Evolutionary conservation across 768 basidiomycete species (phyloP), one percentile per base, ranked within the genome.

Genomic region (Russula vinacea): DNA sequence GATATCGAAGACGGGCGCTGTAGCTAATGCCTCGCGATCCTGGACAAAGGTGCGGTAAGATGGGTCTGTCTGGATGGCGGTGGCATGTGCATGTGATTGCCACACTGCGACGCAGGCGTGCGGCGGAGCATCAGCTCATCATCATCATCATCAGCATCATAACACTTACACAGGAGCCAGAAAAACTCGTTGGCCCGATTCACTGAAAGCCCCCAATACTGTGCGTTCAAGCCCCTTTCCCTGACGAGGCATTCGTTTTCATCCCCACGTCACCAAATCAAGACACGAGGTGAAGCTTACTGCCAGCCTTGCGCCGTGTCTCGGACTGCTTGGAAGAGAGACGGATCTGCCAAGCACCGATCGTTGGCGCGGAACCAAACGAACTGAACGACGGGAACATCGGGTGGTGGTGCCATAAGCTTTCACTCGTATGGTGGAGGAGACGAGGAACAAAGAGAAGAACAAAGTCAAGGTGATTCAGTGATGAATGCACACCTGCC

Each of bases 111-210:
- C n/a, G n/a, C n/a, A n/a, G n/a, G n/a, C n/a, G n/a, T n/a, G n/a
- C n/a, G n/a, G n/a, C n/a, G n/a, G n/a, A n/a, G n/a, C n/a, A n/a
- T n/a, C n/a, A n/a, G n/a, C 29, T 24, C 13, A 22, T 26, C 24
- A 26, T 49, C 16, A 40, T 40, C 6, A 19, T 19, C 1, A 44
- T n/a, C n/a, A n/a, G n/a, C n/a, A 10, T 45, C 3, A 19, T 44
- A 11, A n/a, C 1, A 56, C 63, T 47, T 10, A 64, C 63, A n/a
- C 17, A 64, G 53, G 17, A 60, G n/a, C 63, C 58, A 64, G 17
- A 40, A 64, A 16, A 55, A 26, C 42, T 50, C 47, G 8, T 24
- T 60, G 7, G 45, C 22, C 8, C 16, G 26, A 37, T 26, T 9
- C 5, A 35, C 13, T 1, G 53, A 45, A 16, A 47, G 5, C 47